Evolutionary conservation across 805 yeast species (phyloP).

Genomic region (Cyberlindnera bimundalis): DNA sequence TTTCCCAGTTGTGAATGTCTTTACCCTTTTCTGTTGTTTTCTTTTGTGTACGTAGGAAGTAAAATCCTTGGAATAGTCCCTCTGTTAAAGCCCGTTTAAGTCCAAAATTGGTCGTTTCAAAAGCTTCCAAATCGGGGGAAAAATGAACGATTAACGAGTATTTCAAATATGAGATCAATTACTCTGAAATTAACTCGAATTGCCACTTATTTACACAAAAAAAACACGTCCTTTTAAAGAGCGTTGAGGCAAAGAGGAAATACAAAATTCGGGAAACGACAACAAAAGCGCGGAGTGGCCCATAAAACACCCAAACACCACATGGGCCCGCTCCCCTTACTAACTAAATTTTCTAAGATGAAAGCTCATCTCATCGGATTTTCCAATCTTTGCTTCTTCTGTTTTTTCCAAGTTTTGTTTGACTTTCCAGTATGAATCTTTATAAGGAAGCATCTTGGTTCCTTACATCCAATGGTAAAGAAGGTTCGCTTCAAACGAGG

Average conservation of each 20-base stretch:
- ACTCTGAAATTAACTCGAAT: no score
- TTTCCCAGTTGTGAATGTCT: no score
- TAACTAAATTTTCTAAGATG: no score
- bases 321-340: background rate
- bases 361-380: background rate
- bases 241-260: background rate
- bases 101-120: no score
- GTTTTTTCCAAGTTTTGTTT: background rate
- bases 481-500: constrained; percentile 53
- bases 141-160: no score
- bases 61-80: no score
- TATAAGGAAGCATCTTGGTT: constrained; percentile 38
- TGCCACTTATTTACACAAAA: no score
- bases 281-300: constrained; percentile 4
- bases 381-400: constrained; percentile 1
- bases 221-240: background rate
- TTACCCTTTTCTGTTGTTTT: no score
- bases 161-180: no score
- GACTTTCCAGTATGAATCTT: constrained; percentile 16
- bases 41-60: no score
- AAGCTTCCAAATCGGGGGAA: no score
- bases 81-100: no score
- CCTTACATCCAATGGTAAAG: constrained; percentile 31
- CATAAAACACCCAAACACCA: constrained; percentile 10
- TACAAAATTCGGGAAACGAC: constrained; percentile 5